phyloP scores from a whole-genome alignment of 208 protist species.

The Leishmania turanica region DNA sequence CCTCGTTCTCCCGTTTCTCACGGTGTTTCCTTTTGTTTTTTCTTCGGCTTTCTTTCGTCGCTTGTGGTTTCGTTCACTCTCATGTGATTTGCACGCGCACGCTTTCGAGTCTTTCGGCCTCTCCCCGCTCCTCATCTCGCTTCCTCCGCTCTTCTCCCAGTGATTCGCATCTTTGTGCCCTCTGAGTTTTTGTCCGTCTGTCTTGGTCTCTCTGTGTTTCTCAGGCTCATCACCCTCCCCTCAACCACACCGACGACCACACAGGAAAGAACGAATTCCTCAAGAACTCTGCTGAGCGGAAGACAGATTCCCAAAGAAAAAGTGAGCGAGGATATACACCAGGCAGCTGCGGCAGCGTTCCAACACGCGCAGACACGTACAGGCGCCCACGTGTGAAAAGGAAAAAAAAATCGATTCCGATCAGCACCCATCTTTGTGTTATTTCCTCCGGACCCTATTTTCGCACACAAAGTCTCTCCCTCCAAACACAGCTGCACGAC shows the following conservation, averaged over 20 bases:
- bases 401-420: neutral
- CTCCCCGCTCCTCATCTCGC: neutral
- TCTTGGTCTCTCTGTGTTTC: neutral
- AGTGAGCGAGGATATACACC: neutral
- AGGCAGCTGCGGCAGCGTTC: neutral
- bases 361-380: slow-evolving; percentile 1
- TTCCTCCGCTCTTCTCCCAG: neutral
- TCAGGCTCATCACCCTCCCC: neutral
- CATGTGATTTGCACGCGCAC: neutral
- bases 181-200: neutral
- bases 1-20: neutral
- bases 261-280: neutral
- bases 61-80: neutral
- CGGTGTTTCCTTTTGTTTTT: neutral
- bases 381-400: neutral
- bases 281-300: neutral
- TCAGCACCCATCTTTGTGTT: neutral
- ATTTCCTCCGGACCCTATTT: neutral
- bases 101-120: neutral
- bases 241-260: neutral
- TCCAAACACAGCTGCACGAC: neutral
- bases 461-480: neutral
- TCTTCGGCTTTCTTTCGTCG: neutral
- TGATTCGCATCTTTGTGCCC: neutral
- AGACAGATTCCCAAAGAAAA: neutral